Evolutionary conservation across 2,329 filamentous ascomycete genomes (phyloP).

Genomic region (Blastomyces parvus): DNA sequence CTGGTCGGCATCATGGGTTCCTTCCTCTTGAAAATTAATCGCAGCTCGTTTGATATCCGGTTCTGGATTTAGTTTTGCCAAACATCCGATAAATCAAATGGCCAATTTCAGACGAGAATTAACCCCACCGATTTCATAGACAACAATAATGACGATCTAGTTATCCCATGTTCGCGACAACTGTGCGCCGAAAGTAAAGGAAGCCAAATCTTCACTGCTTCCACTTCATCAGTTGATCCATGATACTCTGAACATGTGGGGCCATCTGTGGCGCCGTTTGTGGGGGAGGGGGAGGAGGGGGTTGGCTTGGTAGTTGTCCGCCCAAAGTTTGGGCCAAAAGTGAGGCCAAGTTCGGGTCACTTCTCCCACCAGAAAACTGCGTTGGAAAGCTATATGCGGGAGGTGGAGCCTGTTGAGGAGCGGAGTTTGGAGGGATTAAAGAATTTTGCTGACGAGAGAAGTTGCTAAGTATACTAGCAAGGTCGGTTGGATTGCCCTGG

Average conservation of each 20-base stretch:
- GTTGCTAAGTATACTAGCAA: constrained; percentile 20
- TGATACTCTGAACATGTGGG: constrained; percentile 40
- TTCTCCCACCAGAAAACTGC: constrained; percentile 22
- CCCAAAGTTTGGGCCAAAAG: constrained; percentile 31
- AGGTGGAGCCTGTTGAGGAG: constrained; percentile 1
- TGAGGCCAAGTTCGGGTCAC: constrained; percentile 31
- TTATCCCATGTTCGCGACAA: background rate
- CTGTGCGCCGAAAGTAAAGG: background rate
- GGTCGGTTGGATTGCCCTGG: constrained; percentile 15
- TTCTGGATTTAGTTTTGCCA: background rate
- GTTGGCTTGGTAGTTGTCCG: constrained; percentile 17
- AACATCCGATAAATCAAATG: background rate
- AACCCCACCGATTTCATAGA: background rate
- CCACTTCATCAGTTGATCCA: constrained; percentile 40
- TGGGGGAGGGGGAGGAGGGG: background rate
- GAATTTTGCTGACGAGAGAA: constrained; percentile 11
- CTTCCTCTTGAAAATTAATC: background rate
- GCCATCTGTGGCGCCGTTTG: constrained; percentile 14
- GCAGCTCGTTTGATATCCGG: background rate
- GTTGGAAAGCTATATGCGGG: constrained; percentile 15
- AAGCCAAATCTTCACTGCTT: constrained; percentile 30
- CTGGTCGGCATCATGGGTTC: background rate
- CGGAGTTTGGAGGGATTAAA: background rate
- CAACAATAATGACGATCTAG: background rate
- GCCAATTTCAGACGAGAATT: too few species aligned